phyloP scores from a whole-genome alignment of 2,329 filamentous ascomycete genomes.

The Trichoderma sp. region DNA sequence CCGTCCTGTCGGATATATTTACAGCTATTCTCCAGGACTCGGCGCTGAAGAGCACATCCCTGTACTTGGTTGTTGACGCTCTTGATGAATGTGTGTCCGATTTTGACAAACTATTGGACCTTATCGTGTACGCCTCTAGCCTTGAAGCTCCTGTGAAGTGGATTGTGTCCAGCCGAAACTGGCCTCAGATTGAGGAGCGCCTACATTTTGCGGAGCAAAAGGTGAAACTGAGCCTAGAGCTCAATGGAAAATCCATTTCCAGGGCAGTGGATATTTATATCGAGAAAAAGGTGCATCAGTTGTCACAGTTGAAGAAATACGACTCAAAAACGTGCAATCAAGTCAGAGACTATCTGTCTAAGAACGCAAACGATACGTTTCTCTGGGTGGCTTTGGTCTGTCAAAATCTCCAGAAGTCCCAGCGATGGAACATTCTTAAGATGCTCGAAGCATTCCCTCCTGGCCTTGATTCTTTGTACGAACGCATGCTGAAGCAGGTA shows the following conservation, averaged over 20 bases:
- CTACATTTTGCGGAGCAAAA: constrained; percentile 26
- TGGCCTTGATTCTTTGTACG: constrained; percentile 37
- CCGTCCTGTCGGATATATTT: constrained; percentile 38
- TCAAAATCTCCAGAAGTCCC: constrained; percentile 21
- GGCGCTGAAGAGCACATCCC: constrained; percentile 23
- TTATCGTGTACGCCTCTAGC: constrained; percentile 28
- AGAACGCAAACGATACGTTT: constrained; percentile 37
- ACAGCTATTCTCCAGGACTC: constrained; percentile 38
- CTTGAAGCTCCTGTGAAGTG: constrained; percentile 34
- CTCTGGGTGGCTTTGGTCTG: constrained; percentile 28
- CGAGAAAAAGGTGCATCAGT: constrained; percentile 29
- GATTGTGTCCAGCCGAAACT: constrained; percentile 45
- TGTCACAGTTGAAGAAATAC: constrained; percentile 26
- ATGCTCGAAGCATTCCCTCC: constrained; percentile 30
- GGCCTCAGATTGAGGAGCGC: constrained; percentile 33
- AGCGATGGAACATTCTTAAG: constrained; percentile 20
- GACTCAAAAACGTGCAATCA: constrained; percentile 1
- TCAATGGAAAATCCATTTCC: constrained; percentile 35
- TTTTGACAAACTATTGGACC: constrained; percentile 37
- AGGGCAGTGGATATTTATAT: constrained; percentile 40
- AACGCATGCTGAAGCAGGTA: constrained; percentile 38
- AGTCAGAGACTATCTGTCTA: constrained; percentile 22
- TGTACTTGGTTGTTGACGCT: constrained; percentile 44
- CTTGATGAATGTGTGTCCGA: constrained; percentile 39
- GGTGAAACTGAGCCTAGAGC: constrained; percentile 34